A percentile compares a stretch with the other conserved stretches of the same genome.
These are phyloP conservation scores for Termitomyces eurrhizus DNA, from an alignment of 768 basidiomycete species.

Conservation along the genomic window DNA sequence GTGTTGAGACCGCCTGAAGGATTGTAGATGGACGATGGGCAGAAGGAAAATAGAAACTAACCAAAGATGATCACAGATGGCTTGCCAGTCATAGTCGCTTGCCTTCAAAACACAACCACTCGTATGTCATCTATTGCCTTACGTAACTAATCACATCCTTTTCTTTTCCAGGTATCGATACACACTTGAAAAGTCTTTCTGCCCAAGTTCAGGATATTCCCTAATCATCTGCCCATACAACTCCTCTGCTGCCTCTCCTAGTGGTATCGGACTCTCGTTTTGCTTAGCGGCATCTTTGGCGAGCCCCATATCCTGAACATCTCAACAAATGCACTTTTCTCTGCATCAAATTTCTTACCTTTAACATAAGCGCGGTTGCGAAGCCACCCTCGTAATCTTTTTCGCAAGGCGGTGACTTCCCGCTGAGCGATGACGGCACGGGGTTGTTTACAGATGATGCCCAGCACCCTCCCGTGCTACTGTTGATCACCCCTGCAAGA, in stretches of 20 bases:
- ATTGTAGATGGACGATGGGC: not conserved
- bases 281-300: conserved; percentile 60
- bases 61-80: conserved; percentile 78
- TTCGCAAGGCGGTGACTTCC: conserved; percentile 77
- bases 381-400: conserved; percentile 84
- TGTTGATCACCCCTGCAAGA: conserved; percentile 82
- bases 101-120: conserved; percentile 8
- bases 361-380: conserved; percentile 78
- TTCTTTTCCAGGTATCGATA: conserved; percentile 54
- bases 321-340: not conserved
- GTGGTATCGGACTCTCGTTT: conserved; percentile 49
- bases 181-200: conserved; percentile 79
- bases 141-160: conserved; percentile 13
- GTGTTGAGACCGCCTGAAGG: conserved; percentile 75
- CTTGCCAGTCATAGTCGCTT: conserved; percentile 29
- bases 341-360: conserved; percentile 39
- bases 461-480: conserved; percentile 82
- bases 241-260: conserved; percentile 59
- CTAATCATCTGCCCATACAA: conserved; percentile 58
- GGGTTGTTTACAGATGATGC: conserved; percentile 85
- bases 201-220: conserved; percentile 54
- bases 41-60: conserved; percentile 28
- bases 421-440: conserved; percentile 68
- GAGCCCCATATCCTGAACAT: conserved; percentile 74
- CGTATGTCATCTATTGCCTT: conserved; percentile 16